Conservation (phyloP, 176 grass and related monocot genomes). For the Metroxylon sagu region DNA sequence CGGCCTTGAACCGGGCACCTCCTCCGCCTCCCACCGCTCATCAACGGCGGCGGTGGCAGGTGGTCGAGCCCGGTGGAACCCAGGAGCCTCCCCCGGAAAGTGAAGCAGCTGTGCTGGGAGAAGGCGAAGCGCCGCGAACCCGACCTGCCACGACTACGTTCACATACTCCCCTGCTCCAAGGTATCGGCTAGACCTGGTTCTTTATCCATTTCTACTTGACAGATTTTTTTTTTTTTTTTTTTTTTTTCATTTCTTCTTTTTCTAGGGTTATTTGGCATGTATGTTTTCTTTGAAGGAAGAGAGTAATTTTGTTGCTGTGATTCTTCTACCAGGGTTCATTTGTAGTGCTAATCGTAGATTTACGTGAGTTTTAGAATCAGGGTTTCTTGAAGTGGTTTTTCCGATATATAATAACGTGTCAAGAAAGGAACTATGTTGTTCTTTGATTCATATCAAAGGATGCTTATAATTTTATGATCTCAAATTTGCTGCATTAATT, state of each 20-base stretch:
- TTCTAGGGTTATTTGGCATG: background rate
- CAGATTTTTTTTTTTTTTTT: too few relatives aligned
- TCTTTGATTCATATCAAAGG: too few relatives aligned
- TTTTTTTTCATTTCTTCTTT: background rate
- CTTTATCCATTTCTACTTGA: background rate
- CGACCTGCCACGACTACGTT: slow-evolving; percentile 89
- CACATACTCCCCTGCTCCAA: slow-evolving; percentile 84
- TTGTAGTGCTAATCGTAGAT: too few relatives aligned
- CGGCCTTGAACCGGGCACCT: background rate
- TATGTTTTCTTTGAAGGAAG: too few relatives aligned
- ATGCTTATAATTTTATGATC: too few relatives aligned
- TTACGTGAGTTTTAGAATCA: too few relatives aligned
- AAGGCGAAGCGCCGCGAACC: slow-evolving; percentile 47
- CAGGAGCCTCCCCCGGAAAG: slow-evolving; percentile 63
- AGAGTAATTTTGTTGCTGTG: too few relatives aligned
- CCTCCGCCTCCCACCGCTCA: slow-evolving; percentile 30
- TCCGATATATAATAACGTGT: too few relatives aligned
- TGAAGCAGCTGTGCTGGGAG: slow-evolving; percentile 95
- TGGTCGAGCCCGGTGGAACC: slow-evolving; percentile 26
- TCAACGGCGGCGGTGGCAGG: slow-evolving; percentile 10
- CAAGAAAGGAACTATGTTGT: too few relatives aligned
- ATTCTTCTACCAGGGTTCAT: too few relatives aligned
- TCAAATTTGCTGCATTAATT: too few relatives aligned
- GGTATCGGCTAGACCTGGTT: slow-evolving; percentile 22
- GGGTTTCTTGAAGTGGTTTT: too few relatives aligned